Base-by-base conservation (phyloP, 768 basidiomycete species). In the Termitomyces sp. region DNA sequence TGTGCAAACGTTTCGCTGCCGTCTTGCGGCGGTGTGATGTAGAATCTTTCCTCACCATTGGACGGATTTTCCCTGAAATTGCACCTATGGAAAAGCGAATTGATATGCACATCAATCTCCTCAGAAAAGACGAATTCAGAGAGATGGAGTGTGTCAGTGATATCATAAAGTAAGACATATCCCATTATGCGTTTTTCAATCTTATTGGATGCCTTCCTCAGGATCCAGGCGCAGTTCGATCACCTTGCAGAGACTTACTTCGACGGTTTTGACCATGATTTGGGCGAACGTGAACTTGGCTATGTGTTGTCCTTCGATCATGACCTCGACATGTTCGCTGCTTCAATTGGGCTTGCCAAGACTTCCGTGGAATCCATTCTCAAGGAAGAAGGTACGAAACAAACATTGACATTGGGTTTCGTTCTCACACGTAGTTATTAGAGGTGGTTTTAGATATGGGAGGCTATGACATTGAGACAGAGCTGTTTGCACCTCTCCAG, bases 81-180 rank as follows among this genome's bases (percentile, higher is more conserved):
- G 84, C 86, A 0, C 90, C 89, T 0, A 85, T 97, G 72, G 97
- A 99, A 77, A 92, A 90, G 72, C 84, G 91, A 34, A 84, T 99
- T 52, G 95, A 99, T 67, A 89, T 91, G 77, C 96, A 97, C 70
- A 85, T 98, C 64, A 91, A 92, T 51, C 79, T 91, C 31, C 77
- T 98, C 3, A 81, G 90, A 47, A 82, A 87, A 50, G 94, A 98
- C 67, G 96, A 95, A 72, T 96, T 99, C 77, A 83, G 89, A 29
- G 96, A 95, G 73, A 84, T 89, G 77, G 96, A 98, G 69, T 98
- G 96, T 73, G 93, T 92, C 20, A 88, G 82, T 66, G 97, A 98
- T 70, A 80, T 98, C 47, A 79, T 83, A 65, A 95, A 91, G 96
- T 96, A 68, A 60, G 89, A 15, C 31, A 25, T n/a, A 12, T 11